phyloP scores from a whole-genome alignment of 2,329 filamentous ascomycete species.

The Talaromyces piceae region DNA sequence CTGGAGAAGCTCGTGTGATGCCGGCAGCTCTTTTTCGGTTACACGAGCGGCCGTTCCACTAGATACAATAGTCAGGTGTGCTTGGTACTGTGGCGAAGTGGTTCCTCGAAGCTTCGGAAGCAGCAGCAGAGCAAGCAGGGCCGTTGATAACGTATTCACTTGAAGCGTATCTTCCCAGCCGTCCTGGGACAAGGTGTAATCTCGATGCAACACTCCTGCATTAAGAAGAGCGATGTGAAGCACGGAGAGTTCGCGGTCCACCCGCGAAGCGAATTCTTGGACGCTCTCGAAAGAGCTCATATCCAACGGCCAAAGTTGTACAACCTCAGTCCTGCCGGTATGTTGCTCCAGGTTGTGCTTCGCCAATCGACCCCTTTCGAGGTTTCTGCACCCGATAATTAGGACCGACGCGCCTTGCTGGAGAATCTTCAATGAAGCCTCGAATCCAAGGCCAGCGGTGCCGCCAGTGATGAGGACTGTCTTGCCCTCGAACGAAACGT shows the following conservation, averaged over 20 bases:
- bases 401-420: slow-evolving; percentile 35
- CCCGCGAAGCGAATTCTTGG: slow-evolving; percentile 32
- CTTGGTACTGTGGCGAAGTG: slow-evolving; percentile 15
- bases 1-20: slow-evolving; percentile 20
- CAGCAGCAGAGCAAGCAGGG: slow-evolving; percentile 47
- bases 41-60: slow-evolving; percentile 34
- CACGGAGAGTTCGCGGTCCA: slow-evolving; percentile 26
- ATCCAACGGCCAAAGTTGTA: slow-evolving; percentile 42
- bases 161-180: slow-evolving; percentile 50
- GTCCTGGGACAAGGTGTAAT: slow-evolving; percentile 30
- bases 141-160: slow-evolving; percentile 52
- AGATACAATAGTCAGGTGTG: slow-evolving; percentile 39
- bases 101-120: slow-evolving; percentile 39
- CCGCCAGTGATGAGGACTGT: slow-evolving; percentile 45
- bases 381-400: slow-evolving; percentile 41
- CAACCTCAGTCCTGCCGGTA: slow-evolving; percentile 24
- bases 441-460: slow-evolving; percentile 45
- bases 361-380: slow-evolving; percentile 35
- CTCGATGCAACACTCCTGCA: slow-evolving; percentile 36
- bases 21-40: slow-evolving; percentile 22
- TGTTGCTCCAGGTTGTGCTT: slow-evolving; percentile 32
- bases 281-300: slow-evolving; percentile 42
- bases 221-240: slow-evolving; percentile 43
- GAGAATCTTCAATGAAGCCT: slow-evolving; percentile 43
- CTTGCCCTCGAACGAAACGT: slow-evolving; percentile 36